Percentiles rank a stretch among this genome's conserved stretches.
phyloP scores from a whole-genome alignment of 208 protist genomes.

The Perkinsela sp. region DNA sequence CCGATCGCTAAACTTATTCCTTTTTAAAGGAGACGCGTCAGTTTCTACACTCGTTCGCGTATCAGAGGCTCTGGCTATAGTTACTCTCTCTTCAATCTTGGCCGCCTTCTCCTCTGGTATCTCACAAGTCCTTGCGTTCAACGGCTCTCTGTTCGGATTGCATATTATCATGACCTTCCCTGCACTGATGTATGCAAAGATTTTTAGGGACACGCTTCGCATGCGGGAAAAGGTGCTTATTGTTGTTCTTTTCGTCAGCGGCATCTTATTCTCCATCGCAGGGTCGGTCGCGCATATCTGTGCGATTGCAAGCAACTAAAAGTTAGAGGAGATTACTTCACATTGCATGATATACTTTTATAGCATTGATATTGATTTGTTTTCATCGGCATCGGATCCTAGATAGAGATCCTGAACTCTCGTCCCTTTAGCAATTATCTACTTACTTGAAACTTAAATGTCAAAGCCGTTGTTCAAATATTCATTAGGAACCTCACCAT shows the following conservation, averaged over 20 bases:
- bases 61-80: conserved; percentile 4
- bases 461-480: no score
- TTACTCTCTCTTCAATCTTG: conserved; percentile 2
- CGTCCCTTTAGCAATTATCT: no score
- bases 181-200: conserved; percentile 4
- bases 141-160: conserved; percentile 4
- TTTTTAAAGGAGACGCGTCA: conserved; percentile 2
- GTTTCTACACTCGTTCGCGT: conserved; percentile 1
- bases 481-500: no score
- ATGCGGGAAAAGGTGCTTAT: background rate
- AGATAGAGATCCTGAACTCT: no score
- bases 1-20: conserved; percentile 4
- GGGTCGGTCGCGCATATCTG: background rate
- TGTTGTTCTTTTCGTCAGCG: background rate
- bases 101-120: conserved; percentile 1
- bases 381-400: no score
- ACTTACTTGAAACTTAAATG: no score
- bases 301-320: background rate
- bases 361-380: no score
- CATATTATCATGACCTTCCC: conserved; percentile 6
- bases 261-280: background rate
- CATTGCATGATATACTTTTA: no score
- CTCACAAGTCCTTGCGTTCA: conserved; percentile 4
- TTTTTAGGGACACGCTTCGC: background rate
- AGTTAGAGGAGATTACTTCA: background rate